phyloP scores from a whole-genome alignment of 257 asterid species.

The Buddleja alternifolia region DNA sequence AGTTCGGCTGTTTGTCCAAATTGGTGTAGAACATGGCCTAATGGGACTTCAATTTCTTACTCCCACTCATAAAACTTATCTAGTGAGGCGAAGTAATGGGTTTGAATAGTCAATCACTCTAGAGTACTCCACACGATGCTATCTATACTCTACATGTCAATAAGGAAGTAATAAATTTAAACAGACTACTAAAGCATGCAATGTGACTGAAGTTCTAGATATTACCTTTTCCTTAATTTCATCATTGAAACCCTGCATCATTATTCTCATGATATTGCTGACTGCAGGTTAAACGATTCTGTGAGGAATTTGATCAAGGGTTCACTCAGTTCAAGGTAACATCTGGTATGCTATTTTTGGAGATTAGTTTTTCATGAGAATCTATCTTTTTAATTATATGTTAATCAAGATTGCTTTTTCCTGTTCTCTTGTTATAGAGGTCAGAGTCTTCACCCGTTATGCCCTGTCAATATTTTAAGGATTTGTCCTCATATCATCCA shows the following conservation, averaged over 20 bases:
- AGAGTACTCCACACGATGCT: not conserved
- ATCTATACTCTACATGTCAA: too few relatives aligned
- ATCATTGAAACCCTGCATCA: conserved; percentile 1
- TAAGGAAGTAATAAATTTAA: conserved; percentile 15
- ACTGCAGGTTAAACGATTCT: conserved; percentile 68
- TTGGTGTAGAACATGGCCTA: conserved; percentile 2
- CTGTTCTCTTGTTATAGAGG: conserved; percentile 12
- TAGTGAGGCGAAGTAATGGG: conserved; percentile 2
- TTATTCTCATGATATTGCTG: conserved; percentile 21
- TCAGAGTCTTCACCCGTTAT: not conserved
- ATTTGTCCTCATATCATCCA: conserved; percentile 4
- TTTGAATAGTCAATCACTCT: conserved; percentile 2
- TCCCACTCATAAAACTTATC: not conserved
- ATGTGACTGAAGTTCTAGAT: not conserved
- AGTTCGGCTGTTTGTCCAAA: not conserved
- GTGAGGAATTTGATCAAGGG: conserved; percentile 73
- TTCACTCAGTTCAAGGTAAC: conserved; percentile 76
- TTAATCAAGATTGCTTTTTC: conserved; percentile 14
- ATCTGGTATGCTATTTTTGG: conserved; percentile 73
- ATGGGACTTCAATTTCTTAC: not conserved
- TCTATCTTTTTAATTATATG: conserved; percentile 3
- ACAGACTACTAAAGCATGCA: not conserved
- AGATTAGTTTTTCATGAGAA: conserved; percentile 17
- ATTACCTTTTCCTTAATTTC: not conserved
- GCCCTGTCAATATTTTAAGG: not conserved